These are phyloP conservation scores for Bocquillonia castaneifolia DNA, from an alignment of 441 rosid species.

Conservation along the genomic window DNA sequence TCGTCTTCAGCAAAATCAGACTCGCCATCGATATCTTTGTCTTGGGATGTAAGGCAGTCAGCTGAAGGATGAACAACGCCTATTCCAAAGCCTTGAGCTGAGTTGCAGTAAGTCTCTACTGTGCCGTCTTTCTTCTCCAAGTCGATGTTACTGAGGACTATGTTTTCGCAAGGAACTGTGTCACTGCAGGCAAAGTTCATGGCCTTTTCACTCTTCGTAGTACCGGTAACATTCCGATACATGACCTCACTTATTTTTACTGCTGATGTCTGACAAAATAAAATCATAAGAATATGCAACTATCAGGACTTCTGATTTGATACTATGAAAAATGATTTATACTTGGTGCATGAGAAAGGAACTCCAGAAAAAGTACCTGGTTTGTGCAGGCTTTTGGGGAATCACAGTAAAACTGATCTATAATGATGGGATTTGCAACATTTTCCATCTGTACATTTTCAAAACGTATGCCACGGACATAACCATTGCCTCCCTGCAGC, in stretches of 20 bases:
- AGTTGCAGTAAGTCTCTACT: slow-evolving; percentile 80
- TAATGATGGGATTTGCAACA: slow-evolving; percentile 81
- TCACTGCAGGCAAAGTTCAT: slow-evolving; percentile 89
- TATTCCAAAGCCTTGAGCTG: slow-evolving; percentile 71
- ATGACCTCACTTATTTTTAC: slow-evolving; percentile 69
- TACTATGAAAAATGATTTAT: neutral
- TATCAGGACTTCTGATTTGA: slow-evolving; percentile 17
- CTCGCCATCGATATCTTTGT: slow-evolving; percentile 23
- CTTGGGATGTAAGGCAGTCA: slow-evolving; percentile 71
- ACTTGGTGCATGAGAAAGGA: slow-evolving; percentile 1
- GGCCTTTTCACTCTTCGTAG: slow-evolving; percentile 63
- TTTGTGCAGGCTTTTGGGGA: slow-evolving; percentile 73
- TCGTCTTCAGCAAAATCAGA: slow-evolving; percentile 9
- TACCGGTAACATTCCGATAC: slow-evolving; percentile 79
- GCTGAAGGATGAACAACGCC: slow-evolving; percentile 87
- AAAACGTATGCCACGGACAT: slow-evolving; percentile 72
- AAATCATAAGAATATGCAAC: neutral
- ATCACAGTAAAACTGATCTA: slow-evolving; percentile 96
- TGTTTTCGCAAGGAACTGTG: slow-evolving; percentile 72
- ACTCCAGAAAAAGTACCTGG: slow-evolving; percentile 48
- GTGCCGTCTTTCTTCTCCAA: slow-evolving; percentile 64
- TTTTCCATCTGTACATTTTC: slow-evolving; percentile 79
- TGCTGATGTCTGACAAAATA: slow-evolving; percentile 53
- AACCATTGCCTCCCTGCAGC: slow-evolving; percentile 81
- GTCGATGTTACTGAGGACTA: slow-evolving; percentile 68